Evolutionary conservation across 2,329 filamentous ascomycete species (phyloP), one percentile per base, ranked within the genome.

Genomic region (Paraconiothyrium sp.): DNA sequence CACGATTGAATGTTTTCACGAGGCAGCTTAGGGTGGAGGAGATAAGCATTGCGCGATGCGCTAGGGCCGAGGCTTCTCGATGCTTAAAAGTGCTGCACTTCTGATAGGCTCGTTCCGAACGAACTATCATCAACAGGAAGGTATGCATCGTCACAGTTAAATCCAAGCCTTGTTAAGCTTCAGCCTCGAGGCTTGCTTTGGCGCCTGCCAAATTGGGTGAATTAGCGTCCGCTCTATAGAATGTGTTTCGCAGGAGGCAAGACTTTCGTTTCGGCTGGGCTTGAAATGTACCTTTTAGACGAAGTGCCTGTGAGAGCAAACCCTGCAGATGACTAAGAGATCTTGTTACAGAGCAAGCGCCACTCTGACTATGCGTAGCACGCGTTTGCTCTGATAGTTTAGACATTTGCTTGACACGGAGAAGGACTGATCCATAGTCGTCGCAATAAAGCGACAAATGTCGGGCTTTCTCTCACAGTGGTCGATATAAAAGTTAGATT

Each of bases 91-190:
- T n/a, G 22, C 32, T 37, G 27, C 27, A 27, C 32, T 27, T 27
- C 20, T 58, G 34, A 58, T 58, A 52, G 57, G 57, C 24, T 32
- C 49, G 11, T 32, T 8, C 7, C 13, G 6, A 14, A 30, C 10
- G 35, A 20, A 14, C 37, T 4, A n/a, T 35, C 34, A 41, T 13
- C 32, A 20, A 20, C 39, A 37, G 47, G 44, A 50, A 14, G 22
- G 50, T 44, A 30, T 11, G 6, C 13, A 16, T 41, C 22, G n/a
- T n/a, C 32, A 11, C 22, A 41, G 20, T 20, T 43, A 5, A 30
- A 11, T 30, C 9, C 37, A 54, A 58, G 57, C 57, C 39, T 46
- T 37, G 32, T 47, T 13, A 54, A 52, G 48, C 57, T 54, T 46
- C 37, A 51, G 30, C 48, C 39, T 35, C 30, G 43, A 51, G 37